These are phyloP conservation scores for Ceriops zippeliana DNA, from an alignment of 345 rosid genomes.

Conservation along the genomic window DNA sequence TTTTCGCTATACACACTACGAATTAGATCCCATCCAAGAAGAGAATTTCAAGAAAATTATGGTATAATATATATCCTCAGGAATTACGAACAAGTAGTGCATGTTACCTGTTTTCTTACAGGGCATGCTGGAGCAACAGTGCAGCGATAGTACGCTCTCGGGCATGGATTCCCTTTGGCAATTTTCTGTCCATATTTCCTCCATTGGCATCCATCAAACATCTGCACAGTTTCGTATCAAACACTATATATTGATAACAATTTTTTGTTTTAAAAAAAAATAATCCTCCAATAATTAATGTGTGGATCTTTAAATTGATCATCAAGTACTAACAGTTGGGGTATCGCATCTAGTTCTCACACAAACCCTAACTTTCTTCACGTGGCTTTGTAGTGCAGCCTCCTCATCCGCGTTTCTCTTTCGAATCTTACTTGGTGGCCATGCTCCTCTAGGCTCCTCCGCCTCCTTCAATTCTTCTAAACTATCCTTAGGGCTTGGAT, in stretches of 20 bases:
- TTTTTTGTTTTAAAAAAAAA: no score
- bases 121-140: constrained; percentile 77
- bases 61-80: neutral
- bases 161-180: constrained; percentile 87
- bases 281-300: neutral
- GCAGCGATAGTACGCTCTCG: constrained; percentile 87
- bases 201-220: constrained; percentile 97
- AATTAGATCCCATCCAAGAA: no score
- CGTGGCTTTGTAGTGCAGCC: constrained; percentile 43
- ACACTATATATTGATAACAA: neutral
- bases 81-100: neutral
- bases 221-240: constrained; percentile 30
- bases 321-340: constrained; percentile 48
- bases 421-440: constrained; percentile 49
- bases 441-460: constrained; percentile 36
- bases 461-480: constrained; percentile 38
- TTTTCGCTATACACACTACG: no score
- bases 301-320: neutral
- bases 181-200: constrained; percentile 93
- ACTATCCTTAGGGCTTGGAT: constrained; percentile 35
- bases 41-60: neutral
- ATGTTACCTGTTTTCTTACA: constrained; percentile 70
- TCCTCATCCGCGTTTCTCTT: constrained; percentile 42
- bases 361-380: constrained; percentile 85
- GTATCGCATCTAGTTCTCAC: constrained; percentile 85